phyloP scores from a whole-genome alignment of 768 basidiomycete genomes.

The Calocybe cyanea region DNA sequence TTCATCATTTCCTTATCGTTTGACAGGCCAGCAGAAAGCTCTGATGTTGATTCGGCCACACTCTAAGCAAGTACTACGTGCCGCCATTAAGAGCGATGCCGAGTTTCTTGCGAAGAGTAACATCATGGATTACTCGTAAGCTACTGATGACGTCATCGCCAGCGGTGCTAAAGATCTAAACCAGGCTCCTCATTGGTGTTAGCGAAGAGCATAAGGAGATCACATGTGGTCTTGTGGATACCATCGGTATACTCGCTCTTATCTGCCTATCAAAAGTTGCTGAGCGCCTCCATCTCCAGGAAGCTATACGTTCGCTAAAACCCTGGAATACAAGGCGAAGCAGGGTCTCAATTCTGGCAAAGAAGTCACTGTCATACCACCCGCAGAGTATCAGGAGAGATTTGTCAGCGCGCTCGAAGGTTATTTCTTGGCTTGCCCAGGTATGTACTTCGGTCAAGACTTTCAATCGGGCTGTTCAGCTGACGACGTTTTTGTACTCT shows the following conservation, averaged over 20 bases:
- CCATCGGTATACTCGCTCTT: constrained; percentile 49
- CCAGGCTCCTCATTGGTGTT: constrained; percentile 68
- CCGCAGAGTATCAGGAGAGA: constrained; percentile 73
- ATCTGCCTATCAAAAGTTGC: not conserved
- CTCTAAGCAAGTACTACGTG: constrained; percentile 66
- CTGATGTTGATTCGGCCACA: constrained; percentile 66
- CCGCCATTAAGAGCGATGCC: constrained; percentile 66
- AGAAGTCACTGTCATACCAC: constrained; percentile 78
- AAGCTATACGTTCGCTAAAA: constrained; percentile 84
- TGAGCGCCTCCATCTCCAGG: constrained; percentile 33
- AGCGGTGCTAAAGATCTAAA: not conserved
- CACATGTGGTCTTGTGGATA: constrained; percentile 78
- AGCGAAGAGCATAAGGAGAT: constrained; percentile 65
- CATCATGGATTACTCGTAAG: constrained; percentile 86
- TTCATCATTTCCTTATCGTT: not conserved
- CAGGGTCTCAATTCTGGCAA: constrained; percentile 66
- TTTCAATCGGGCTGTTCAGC: not conserved
- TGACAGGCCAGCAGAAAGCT: constrained; percentile 58
- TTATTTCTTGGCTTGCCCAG: constrained; percentile 78
- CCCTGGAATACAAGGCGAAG: constrained; percentile 83
- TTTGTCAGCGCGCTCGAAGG: constrained; percentile 69
- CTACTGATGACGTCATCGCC: not conserved
- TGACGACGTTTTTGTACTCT: not conserved
- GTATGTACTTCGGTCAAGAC: constrained; percentile 28
- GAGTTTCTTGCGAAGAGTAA: constrained; percentile 73